Base-by-base conservation (phyloP, 805 yeast genomes). In the Yamadazyma phyllophila region DNA sequence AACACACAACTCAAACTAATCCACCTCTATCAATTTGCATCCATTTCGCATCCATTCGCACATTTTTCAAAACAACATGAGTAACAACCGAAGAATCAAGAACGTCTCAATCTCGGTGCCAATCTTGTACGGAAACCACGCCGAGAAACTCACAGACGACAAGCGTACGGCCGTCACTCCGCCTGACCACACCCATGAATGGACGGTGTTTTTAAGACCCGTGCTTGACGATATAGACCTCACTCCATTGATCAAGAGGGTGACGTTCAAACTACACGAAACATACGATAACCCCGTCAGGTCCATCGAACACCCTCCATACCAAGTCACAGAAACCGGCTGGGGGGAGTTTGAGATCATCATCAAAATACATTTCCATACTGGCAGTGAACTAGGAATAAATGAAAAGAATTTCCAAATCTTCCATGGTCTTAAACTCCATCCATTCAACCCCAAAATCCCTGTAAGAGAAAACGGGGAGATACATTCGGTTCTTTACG, bases 291-390 rank as follows among this genome's bases (percentile, higher is more conserved):
- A 83, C 55, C 80, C 97, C 1, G 81, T 89, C n/a, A 72, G 99
- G 45, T 77, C 94, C 1, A 75, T 92, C 12, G 98, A 94, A 51
- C 62, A 73, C 26, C 97, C 98, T 1, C 99, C 99, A 0, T 94
- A 85, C 58, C 96, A 90, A 62, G 89, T 94, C 26, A 86, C 96
- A 1, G 99, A 94, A 60, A 88, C 98, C 0, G 99, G 99, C 0
- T 94, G 99, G 99, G 99, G 99, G 54, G 99, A 94, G 64, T 94
- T 94, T 65, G 99, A 94, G 59, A 85, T 94, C 50, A 80, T 87
- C 31, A 83, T 94, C 45, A 88, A 91, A 60, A 80, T 94, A 13
- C 91, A 83, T 62, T 94, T 94, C 63, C 83, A 82, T 32, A 77
- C 83, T n/a, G 96, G 88, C 26, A 84, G 95, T 12, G 77, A 71